Conservation (phyloP, 2,329 filamentous ascomycete genomes). For the Stachybotrys chlorohalonatus region DNA sequence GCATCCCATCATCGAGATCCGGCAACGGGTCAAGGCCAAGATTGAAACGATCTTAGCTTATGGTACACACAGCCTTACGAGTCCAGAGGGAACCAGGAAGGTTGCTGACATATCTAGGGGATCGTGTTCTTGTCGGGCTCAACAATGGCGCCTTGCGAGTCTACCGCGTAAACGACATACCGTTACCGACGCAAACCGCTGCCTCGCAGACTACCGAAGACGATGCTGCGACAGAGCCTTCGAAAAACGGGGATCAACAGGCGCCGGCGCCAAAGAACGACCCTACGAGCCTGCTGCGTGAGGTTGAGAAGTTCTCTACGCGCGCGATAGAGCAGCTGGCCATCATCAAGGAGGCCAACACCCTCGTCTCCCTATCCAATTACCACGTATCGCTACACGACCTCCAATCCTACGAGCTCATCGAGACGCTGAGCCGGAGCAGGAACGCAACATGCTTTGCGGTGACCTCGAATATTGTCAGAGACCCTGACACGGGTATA, state of each 20-base stretch:
- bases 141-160: conserved; percentile 83
- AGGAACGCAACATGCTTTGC: conserved; percentile 87
- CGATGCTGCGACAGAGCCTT: conserved; percentile 13
- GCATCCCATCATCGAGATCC: conserved; percentile 93
- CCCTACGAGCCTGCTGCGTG: conserved; percentile 76
- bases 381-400: conserved; percentile 86
- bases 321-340: conserved; percentile 88
- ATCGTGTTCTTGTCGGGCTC: conserved; percentile 83
- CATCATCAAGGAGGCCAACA: conserved; percentile 89
- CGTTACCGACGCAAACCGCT: conserved; percentile 25
- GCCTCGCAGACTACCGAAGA: conserved; percentile 13
- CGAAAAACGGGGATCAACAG: conserved; percentile 16
- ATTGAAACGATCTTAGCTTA: conserved; percentile 94
- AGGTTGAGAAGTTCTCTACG: conserved; percentile 88
- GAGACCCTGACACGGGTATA: conserved; percentile 77
- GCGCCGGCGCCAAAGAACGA: conserved; percentile 28
- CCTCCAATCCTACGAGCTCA: conserved; percentile 70
- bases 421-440: conserved; percentile 71
- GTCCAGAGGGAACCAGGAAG: not conserved
- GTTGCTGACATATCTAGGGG: conserved; percentile 43
- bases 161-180: conserved; percentile 75
- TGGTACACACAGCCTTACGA: conserved; percentile 40
- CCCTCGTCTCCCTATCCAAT: conserved; percentile 84
- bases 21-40: conserved; percentile 88
- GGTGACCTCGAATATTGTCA: conserved; percentile 90